These are phyloP conservation scores for Yamagishiella unicocca DNA, from an alignment of 139 green algal species.

Conservation along the genomic window DNA sequence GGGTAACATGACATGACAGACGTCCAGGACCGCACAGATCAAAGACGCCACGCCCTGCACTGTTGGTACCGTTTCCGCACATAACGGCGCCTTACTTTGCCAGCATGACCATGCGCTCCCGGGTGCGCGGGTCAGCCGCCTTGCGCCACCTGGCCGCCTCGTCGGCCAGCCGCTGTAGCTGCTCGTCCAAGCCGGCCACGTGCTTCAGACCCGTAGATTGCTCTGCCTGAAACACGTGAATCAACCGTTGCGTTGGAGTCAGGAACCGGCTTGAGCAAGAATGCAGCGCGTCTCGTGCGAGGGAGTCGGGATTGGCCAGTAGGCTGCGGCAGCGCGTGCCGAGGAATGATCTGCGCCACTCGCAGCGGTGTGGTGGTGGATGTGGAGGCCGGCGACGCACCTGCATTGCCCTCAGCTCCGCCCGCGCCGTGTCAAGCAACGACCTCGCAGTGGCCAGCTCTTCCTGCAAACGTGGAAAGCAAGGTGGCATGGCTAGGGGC, in stretches of 20 bases:
- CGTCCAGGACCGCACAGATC: neutral
- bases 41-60: too few species aligned
- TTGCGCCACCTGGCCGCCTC: neutral
- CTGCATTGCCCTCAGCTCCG: neutral
- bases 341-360: too few species aligned
- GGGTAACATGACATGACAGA: neutral
- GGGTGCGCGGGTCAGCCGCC: neutral
- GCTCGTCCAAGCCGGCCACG: neutral
- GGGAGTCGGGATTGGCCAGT: too few species aligned
- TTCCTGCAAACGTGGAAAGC: neutral
- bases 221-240: neutral
- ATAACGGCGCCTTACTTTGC: conserved; percentile 11
- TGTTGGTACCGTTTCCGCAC: neutral
- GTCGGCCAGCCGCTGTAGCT: neutral
- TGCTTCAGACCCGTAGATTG: neutral
- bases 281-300: too few species aligned
- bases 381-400: too few species aligned
- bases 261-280: too few species aligned
- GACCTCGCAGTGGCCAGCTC: conserved; percentile 19
- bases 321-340: too few species aligned
- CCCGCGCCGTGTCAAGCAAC: neutral
- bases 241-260: too few species aligned
- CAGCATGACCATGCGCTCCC: conserved; percentile 5
- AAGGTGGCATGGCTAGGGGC: too few species aligned
- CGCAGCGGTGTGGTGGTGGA: too few species aligned